These are phyloP conservation scores for Botrytis squamosa DNA, from an alignment of 2,329 filamentous ascomycete species.

Conservation along the genomic window DNA sequence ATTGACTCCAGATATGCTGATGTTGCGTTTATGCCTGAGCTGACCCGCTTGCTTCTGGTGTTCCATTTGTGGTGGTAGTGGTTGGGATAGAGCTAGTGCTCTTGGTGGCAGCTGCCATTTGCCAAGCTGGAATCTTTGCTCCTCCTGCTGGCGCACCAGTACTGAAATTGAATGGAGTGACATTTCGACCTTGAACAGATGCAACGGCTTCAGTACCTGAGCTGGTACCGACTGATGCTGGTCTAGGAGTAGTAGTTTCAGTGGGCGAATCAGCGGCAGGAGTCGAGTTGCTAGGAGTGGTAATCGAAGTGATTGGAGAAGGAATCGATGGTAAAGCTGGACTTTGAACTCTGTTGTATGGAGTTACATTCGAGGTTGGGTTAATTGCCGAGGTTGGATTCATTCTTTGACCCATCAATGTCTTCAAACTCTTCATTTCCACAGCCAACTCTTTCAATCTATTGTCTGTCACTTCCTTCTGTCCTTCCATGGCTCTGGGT, in stretches of 20 bases:
- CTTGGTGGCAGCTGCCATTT: constrained; percentile 68
- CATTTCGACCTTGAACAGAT: constrained; percentile 41
- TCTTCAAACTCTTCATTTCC: constrained; percentile 91
- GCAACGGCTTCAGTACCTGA: constrained; percentile 37
- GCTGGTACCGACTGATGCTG: constrained; percentile 39
- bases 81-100: constrained; percentile 29
- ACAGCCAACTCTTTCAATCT: constrained; percentile 80
- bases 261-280: constrained; percentile 27
- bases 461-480: constrained; percentile 79
- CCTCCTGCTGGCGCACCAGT: constrained; percentile 51
- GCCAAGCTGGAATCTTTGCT: constrained; percentile 77
- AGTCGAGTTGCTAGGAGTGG: constrained; percentile 21
- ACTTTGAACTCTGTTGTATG: constrained; percentile 35
- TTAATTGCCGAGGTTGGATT: constrained; percentile 41
- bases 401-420: constrained; percentile 69
- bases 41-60: constrained; percentile 29
- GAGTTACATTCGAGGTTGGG: constrained; percentile 33
- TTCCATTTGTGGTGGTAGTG: constrained; percentile 27
- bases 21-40: constrained; percentile 19
- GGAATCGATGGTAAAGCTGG: constrained; percentile 13
- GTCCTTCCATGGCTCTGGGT: constrained; percentile 82
- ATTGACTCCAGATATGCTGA: background rate
- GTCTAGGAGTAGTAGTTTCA: constrained; percentile 32
- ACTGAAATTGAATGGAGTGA: constrained; percentile 52
- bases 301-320: constrained; percentile 20